Conservation (phyloP, 768 basidiomycete genomes). For the Pisolithus sp. region DNA sequence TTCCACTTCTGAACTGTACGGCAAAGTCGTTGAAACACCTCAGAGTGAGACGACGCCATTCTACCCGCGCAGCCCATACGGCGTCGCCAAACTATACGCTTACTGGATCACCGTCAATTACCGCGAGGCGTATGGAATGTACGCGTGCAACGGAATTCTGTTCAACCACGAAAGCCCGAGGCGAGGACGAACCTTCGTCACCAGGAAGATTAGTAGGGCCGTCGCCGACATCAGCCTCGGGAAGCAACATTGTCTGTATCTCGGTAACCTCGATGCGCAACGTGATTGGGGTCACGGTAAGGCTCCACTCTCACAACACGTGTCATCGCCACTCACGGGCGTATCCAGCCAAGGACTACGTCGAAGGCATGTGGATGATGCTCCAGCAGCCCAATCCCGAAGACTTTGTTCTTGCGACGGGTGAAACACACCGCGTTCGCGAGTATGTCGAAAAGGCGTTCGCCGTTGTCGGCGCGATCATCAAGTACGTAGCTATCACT, state of each 20-base stretch:
- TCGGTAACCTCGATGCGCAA: slow-evolving; percentile 90
- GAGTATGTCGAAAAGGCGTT: slow-evolving; percentile 93
- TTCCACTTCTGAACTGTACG: slow-evolving; percentile 95
- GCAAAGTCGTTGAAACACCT: slow-evolving; percentile 92
- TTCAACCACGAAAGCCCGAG: slow-evolving; percentile 99
- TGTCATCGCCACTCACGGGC: slow-evolving; percentile 4
- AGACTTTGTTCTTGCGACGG: slow-evolving; percentile 93
- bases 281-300: slow-evolving; percentile 97
- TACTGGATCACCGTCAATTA: slow-evolving; percentile 92
- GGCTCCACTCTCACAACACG: slow-evolving; percentile 15
- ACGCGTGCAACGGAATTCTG: slow-evolving; percentile 92
- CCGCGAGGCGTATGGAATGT: slow-evolving; percentile 94
- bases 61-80: slow-evolving; percentile 97
- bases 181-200: slow-evolving; percentile 92
- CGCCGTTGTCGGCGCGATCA: slow-evolving; percentile 52
- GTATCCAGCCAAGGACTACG: slow-evolving; percentile 72
- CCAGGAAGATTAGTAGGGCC: slow-evolving; percentile 88
- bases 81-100: slow-evolving; percentile 90
- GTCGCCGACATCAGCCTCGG: slow-evolving; percentile 88
- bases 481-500: slow-evolving; percentile 42
- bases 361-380: slow-evolving; percentile 98
- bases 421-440: slow-evolving; percentile 91
- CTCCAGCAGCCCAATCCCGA: slow-evolving; percentile 79
- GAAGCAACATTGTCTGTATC: slow-evolving; percentile 85
- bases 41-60: slow-evolving; percentile 96